Base-by-base conservation (phyloP, 2,329 filamentous ascomycete genomes). In the Ophiostoma piceae region DNA sequence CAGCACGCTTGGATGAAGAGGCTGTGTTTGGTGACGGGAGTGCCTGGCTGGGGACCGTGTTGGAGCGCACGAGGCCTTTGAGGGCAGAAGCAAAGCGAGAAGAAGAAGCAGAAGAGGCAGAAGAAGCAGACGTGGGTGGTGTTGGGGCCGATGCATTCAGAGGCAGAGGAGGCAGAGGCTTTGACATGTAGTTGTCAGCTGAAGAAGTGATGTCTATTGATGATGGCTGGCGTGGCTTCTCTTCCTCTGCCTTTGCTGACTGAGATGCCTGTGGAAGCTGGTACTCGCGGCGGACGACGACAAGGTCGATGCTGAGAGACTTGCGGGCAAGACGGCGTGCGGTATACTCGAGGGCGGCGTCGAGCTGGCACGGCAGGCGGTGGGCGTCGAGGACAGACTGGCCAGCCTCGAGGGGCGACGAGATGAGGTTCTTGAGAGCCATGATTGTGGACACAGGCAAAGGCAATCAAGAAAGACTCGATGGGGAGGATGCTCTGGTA, bases 321-420 rank as follows among this genome's bases (percentile, higher is more conserved):
- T 87, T 88, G 68, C 81, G 81, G 14, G 85, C 82, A 29, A 90
- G 80, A 26, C 84, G 81, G 72, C 80, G 81, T 0, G 87, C 88
- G 16, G 82, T 80, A 74, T 88, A 87, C 71, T 88, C 86, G 39
- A 90, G 82, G 35, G 86, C 86, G 4, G 82, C 80, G 12, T 78
- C 81, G 69, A 89, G 76, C 62, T 82, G 80, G n/a, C 82, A 77
- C 1, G 87, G 86, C n/a, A 89, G 80, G 71, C 84, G 82, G 73
- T 87, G 82, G 43, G 80, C 79, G 74, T 88, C 84, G 71, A 88
- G 82, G 69, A 89, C 80, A 26, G 87, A 88, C 60, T 80, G 79
- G 22, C 87, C 87, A 37, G 87, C 87, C 80, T 89, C 87, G 70
- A 90, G 82, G 16, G 87, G 87, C 67, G 85, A 84, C 1, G 87